Conservation (phyloP, 805 yeast species). For the Candida chauliodis region DNA sequence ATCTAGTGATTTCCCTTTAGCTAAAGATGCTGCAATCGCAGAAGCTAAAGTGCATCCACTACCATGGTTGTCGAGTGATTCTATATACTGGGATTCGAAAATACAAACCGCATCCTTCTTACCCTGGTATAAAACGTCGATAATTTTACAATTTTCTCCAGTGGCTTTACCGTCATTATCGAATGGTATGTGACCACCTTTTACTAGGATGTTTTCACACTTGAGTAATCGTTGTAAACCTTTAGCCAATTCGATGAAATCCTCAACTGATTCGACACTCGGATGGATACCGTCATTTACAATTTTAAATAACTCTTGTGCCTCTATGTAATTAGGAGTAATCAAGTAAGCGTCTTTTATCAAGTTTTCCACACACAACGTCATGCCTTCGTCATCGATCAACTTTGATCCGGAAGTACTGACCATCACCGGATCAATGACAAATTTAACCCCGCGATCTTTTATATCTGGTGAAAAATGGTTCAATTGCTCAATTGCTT, state of each 20-base stretch:
- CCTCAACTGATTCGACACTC: slow-evolving; percentile 29
- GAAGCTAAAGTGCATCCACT: slow-evolving; percentile 89
- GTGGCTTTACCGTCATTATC: slow-evolving; percentile 7
- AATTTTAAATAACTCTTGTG: slow-evolving; percentile 37
- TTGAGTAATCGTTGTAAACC: slow-evolving; percentile 25
- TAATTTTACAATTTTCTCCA: slow-evolving; percentile 21
- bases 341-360: slow-evolving; percentile 54
- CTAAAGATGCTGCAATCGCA: slow-evolving; percentile 72
- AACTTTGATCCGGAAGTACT: slow-evolving; percentile 73
- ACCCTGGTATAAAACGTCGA: slow-evolving; percentile 54
- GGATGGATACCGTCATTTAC: slow-evolving; percentile 9
- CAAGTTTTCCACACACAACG: slow-evolving; percentile 39
- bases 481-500: slow-evolving; percentile 47
- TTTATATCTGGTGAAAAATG: slow-evolving; percentile 31
- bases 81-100: slow-evolving; percentile 44
- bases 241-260: slow-evolving; percentile 22
- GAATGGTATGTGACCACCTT: slow-evolving; percentile 77
- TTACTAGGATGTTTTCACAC: slow-evolving; percentile 57
- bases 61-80: slow-evolving; percentile 69
- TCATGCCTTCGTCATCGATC: slow-evolving; percentile 45
- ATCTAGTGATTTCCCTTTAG: slow-evolving; percentile 45
- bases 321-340: slow-evolving; percentile 78
- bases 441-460: slow-evolving; percentile 31
- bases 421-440: slow-evolving; percentile 82
- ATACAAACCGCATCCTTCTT: slow-evolving; percentile 30